Evolutionary conservation across 1,284 basidiomycete genomes (phyloP).

Genomic region (Papiliotrema flavescens): DNA sequence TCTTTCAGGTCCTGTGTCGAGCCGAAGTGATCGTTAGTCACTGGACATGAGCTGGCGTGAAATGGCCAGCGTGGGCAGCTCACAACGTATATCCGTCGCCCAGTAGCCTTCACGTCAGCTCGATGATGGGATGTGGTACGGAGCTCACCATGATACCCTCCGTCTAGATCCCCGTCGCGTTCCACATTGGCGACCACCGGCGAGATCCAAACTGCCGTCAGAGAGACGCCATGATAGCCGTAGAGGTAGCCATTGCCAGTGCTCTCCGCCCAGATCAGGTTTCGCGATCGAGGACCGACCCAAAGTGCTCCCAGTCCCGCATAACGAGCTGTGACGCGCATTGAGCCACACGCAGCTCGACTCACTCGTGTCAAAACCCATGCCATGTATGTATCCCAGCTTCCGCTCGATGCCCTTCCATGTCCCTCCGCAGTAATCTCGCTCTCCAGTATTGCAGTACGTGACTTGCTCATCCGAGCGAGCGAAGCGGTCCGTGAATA

Average conservation of each 20-base stretch:
- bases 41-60: background rate
- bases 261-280: no score
- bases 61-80: background rate
- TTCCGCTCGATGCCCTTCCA: constrained; percentile 46
- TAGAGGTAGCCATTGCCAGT: no score
- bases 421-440: constrained; percentile 44
- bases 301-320: no score
- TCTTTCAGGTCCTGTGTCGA: constrained; percentile 48
- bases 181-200: constrained; percentile 50
- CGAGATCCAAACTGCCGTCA: constrained; percentile 50
- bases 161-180: constrained; percentile 23
- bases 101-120: constrained; percentile 42
- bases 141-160: constrained; percentile 49
- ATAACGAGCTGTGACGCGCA: no score
- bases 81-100: constrained; percentile 41
- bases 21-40: constrained; percentile 48
- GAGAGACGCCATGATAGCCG: background rate
- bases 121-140: background rate
- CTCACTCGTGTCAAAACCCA: constrained; percentile 49
- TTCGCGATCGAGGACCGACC: no score
- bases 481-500: constrained; percentile 48
- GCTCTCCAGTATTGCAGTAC: constrained; percentile 30
- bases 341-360: background rate
- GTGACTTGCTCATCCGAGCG: constrained; percentile 21
- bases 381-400: constrained; percentile 47